phyloP scores from a whole-genome alignment of 2,329 filamentous ascomycete species.

The Ophiostoma sp. region DNA sequence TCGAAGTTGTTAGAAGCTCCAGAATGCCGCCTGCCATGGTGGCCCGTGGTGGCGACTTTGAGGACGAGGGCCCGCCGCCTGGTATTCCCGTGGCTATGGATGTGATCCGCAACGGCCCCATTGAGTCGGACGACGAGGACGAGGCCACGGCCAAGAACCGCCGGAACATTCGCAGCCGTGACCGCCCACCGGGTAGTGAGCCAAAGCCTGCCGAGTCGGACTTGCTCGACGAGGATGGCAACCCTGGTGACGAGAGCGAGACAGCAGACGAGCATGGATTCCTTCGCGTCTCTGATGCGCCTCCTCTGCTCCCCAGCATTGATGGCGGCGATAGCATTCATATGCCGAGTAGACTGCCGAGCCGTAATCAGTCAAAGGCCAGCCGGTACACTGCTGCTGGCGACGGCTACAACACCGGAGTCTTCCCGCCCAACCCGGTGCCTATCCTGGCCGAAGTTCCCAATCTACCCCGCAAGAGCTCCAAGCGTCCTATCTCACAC shows the following conservation, averaged over 20 bases:
- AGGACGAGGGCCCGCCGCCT: constrained; percentile 66
- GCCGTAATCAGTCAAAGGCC: constrained; percentile 53
- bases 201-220: constrained; percentile 38
- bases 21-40: constrained; percentile 78
- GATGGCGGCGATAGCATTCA: constrained; percentile 61
- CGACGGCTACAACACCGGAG: constrained; percentile 37
- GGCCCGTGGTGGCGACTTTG: constrained; percentile 55
- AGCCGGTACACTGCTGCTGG: constrained; percentile 43
- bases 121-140: constrained; percentile 61
- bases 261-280: background rate
- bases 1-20: constrained; percentile 90
- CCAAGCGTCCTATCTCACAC: constrained; percentile 49
- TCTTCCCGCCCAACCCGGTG: constrained; percentile 40
- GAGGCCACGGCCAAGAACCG: constrained; percentile 42
- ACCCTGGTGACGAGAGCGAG: constrained; percentile 47
- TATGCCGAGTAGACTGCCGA: constrained; percentile 58
- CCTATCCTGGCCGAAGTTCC: constrained; percentile 22
- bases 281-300: constrained; percentile 45
- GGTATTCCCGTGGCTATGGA: constrained; percentile 66
- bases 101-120: constrained; percentile 59
- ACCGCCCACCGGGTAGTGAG: background rate
- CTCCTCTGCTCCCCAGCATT: constrained; percentile 61
- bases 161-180: constrained; percentile 32
- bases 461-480: constrained; percentile 69
- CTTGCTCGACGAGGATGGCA: constrained; percentile 49